Conservation (phyloP, 1,284 basidiomycete genomes). For the Peniophora sp. region DNA sequence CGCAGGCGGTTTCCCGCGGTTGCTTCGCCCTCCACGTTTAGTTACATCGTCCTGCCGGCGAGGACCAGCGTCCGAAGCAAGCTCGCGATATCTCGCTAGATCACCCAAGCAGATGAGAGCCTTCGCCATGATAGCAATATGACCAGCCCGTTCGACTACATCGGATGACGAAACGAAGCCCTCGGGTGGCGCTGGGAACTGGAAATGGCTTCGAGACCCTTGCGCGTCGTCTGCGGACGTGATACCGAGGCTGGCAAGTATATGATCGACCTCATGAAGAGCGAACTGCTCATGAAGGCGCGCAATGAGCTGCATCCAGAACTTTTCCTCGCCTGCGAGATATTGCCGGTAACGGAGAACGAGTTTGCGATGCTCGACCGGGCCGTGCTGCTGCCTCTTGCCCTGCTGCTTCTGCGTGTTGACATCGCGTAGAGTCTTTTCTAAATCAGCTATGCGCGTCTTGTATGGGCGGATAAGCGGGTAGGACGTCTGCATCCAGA, state of each 20-base stretch:
- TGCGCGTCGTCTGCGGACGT: constrained; percentile 22
- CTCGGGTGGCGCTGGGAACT: constrained; percentile 45
- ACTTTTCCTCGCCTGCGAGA: constrained; percentile 79
- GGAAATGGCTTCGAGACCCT: constrained; percentile 39
- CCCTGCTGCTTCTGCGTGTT: constrained; percentile 35
- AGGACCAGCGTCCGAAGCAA: constrained; percentile 71
- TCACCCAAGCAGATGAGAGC: constrained; percentile 90
- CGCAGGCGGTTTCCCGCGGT: constrained; percentile 19
- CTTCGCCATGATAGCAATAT: constrained; percentile 75
- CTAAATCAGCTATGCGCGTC: constrained; percentile 60
- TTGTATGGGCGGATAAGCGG: constrained; percentile 82
- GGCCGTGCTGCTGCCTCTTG: constrained; percentile 34
- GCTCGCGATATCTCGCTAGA: constrained; percentile 87
- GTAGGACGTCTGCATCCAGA: constrained; percentile 93
- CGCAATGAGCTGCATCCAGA: constrained; percentile 74
- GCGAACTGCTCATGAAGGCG: constrained; percentile 66
- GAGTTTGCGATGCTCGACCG: constrained; percentile 78
- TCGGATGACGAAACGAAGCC: constrained; percentile 29
- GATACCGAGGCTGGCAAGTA: constrained; percentile 53
- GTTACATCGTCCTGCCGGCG: constrained; percentile 54
- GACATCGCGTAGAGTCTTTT: constrained; percentile 46
- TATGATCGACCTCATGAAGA: constrained; percentile 48
- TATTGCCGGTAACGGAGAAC: constrained; percentile 85
- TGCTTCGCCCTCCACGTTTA: constrained; percentile 34
- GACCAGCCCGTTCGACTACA: constrained; percentile 49